Evolutionary conservation across 805 yeast species (phyloP), one percentile per base, ranked within the genome.

Genomic region (Aciculoconidium aculeatum): DNA sequence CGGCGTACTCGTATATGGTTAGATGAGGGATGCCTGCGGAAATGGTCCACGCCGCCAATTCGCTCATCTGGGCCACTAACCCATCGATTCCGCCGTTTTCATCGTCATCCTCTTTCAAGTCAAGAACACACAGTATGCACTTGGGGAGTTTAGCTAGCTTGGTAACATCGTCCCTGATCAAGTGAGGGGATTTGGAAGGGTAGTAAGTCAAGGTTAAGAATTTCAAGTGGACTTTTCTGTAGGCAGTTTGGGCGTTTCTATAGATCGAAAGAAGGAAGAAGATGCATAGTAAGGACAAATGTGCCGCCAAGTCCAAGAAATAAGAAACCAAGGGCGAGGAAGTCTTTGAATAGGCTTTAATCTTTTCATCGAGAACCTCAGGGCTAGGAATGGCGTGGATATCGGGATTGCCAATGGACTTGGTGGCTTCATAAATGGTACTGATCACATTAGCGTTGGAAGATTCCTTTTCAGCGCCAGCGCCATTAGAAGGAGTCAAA

Each of bases 71-170:
- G 41, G 74, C 77, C 44, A 88, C 65, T 23, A 90, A 62, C 0
- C 94, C 95, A 36, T 80, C 84, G 23, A 80, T 55, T 2, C 96
- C 96, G 17, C 95, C 95, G 36, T 87, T 90, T 44, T 85, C 94
- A 43, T 79, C 90, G 37, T 80, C 83, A 34, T 77, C 86, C 15
- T 79, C 70, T 47, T 77, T 78, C 49, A 77, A 69, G 42, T 74
- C 77, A 34, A 92, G 58, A n/a, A 90, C 76, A 12, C 83, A 76
- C 6, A 94, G 80, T 13, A 92, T 46, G 28, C 82, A 70, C 40
- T 67, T 71, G 3, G 98, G 98, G 14, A 86, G 69, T 54, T 92
- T 92, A 23, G 68, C 50, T 32, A 90, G 60, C 44, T 75, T 73
- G 37, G 63, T 64, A 20, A 86, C 86, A 57, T 90, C 97, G 37